Evolutionary conservation across 2,329 filamentous ascomycete species (phyloP).

Genomic region (Chaetomiaceae sp.): DNA sequence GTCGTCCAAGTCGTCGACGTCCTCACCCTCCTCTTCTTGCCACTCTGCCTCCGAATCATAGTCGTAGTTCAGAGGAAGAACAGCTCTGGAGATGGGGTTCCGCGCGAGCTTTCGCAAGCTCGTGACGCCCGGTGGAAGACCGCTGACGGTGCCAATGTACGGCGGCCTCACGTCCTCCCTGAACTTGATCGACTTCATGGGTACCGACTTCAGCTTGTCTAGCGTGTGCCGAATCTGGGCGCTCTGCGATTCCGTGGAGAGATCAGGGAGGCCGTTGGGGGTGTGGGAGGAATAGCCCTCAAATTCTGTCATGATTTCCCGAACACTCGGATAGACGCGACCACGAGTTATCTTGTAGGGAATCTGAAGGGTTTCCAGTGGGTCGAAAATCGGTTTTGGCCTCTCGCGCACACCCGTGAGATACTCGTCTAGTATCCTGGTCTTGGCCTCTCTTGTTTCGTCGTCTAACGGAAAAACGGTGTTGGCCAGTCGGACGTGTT

Average conservation of each 20-base stretch:
- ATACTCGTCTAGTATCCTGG: slow-evolving; percentile 46
- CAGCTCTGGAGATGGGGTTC: slow-evolving; percentile 44
- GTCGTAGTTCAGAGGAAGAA: slow-evolving; percentile 68
- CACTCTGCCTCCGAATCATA: slow-evolving; percentile 85
- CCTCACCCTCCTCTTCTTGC: slow-evolving; percentile 69
- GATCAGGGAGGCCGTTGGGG: slow-evolving; percentile 26
- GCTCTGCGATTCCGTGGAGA: slow-evolving; percentile 37
- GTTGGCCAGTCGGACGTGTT: slow-evolving; percentile 64
- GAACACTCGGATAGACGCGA: slow-evolving; percentile 46
- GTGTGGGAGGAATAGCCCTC: slow-evolving; percentile 31
- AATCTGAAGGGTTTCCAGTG: slow-evolving; percentile 41
- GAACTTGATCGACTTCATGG: slow-evolving; percentile 58
- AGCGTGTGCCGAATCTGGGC: slow-evolving; percentile 33
- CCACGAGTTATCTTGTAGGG: slow-evolving; percentile 39
- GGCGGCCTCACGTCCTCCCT: slow-evolving; percentile 60
- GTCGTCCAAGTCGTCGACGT: slow-evolving; percentile 62
- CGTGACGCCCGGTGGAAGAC: slow-evolving; percentile 43
- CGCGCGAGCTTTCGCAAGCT: slow-evolving; percentile 47
- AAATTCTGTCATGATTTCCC: slow-evolving; percentile 53
- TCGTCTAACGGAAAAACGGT: slow-evolving; percentile 52
- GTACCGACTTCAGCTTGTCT: slow-evolving; percentile 44
- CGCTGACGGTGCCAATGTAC: slow-evolving; percentile 69
- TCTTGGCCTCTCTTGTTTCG: slow-evolving; percentile 47
- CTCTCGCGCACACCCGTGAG: slow-evolving; percentile 42
- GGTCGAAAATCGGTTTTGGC: slow-evolving; percentile 40